phyloP scores from a whole-genome alignment of 2,329 filamentous ascomycete species.

The Fusarium sp. region DNA sequence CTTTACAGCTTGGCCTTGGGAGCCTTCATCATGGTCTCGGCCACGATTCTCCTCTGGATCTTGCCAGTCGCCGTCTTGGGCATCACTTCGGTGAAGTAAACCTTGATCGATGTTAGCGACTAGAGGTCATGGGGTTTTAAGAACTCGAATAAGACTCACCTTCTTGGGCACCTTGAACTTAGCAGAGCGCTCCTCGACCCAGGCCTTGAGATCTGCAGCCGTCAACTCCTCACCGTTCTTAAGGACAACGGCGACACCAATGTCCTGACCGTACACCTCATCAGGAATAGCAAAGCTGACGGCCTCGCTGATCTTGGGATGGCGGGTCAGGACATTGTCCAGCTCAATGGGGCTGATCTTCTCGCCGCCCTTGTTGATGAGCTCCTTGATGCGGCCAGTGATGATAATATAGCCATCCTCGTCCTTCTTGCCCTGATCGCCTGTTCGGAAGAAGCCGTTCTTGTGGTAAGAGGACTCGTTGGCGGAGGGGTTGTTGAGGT shows the following conservation, averaged over 20 bases:
- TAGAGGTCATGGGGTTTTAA: background rate
- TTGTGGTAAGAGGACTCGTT: constrained; percentile 82
- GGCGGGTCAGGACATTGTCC: constrained; percentile 84
- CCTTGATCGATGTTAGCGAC: constrained; percentile 57
- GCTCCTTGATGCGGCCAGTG: constrained; percentile 92
- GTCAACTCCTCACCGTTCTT: constrained; percentile 73
- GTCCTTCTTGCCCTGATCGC: constrained; percentile 87
- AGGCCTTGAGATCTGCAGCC: constrained; percentile 75
- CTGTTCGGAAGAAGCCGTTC: constrained; percentile 88
- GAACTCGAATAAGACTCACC: constrained; percentile 62
- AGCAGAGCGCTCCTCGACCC: constrained; percentile 78
- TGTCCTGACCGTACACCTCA: constrained; percentile 86
- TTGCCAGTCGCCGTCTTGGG: constrained; percentile 95
- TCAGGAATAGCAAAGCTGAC: constrained; percentile 88
- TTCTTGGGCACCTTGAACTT: constrained; percentile 91
- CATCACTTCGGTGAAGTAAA: constrained; percentile 88
- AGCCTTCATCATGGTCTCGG: constrained; percentile 82
- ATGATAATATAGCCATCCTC: constrained; percentile 86
- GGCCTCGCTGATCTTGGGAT: constrained; percentile 81
- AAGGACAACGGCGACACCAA: constrained; percentile 82
- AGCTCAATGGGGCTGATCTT: constrained; percentile 92
- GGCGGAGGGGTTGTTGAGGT: constrained; percentile 85
- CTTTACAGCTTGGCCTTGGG: constrained; percentile 68
- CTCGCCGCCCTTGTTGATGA: constrained; percentile 92
- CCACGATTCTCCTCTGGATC: constrained; percentile 88